Percentiles rank a stretch among this genome's conserved stretches.
These are phyloP conservation scores for Debaryomyces udenii DNA, from an alignment of 1,139 yeast genomes.

Conservation along the genomic window DNA sequence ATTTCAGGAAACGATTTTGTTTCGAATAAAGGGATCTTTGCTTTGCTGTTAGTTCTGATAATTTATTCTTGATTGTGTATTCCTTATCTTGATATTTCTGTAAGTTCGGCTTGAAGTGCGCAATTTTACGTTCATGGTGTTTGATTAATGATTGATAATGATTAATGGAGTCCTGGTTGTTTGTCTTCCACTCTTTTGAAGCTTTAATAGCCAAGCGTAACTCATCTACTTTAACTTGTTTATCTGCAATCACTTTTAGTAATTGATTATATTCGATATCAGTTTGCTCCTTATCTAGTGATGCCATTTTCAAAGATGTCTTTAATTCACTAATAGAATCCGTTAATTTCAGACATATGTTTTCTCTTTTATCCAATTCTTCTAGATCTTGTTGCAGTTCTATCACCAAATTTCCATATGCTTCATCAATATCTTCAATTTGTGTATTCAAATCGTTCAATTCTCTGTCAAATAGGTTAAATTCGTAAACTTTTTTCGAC, in stretches of 20 bases:
- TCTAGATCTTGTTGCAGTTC: constrained; percentile 46
- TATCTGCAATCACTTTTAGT: constrained; percentile 41
- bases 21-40: constrained; percentile 73
- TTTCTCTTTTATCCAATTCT: constrained; percentile 53
- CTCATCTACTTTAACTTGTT: constrained; percentile 42
- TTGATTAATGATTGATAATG: constrained; percentile 24
- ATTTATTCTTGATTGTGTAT: constrained; percentile 35
- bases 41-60: constrained; percentile 50
- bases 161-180: constrained; percentile 21
- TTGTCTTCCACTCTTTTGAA: constrained; percentile 19
- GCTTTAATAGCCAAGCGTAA: constrained; percentile 22
- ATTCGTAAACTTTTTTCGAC: constrained; percentile 72
- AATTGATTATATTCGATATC: constrained; percentile 54
- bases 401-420: constrained; percentile 54
- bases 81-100: constrained; percentile 46
- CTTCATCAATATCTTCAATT: constrained; percentile 63
- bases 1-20: constrained; percentile 70
- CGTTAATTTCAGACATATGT: constrained; percentile 48
- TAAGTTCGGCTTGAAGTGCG: constrained; percentile 44
- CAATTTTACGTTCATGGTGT: constrained; percentile 26
- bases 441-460: constrained; percentile 60
- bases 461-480: constrained; percentile 78
- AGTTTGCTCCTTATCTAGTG: constrained; percentile 54
- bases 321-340: constrained; percentile 47
- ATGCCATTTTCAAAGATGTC: constrained; percentile 40